Evolutionary conservation across 2,329 filamentous ascomycete genomes (phyloP).

Genomic region (Ophiostoma australiae): DNA sequence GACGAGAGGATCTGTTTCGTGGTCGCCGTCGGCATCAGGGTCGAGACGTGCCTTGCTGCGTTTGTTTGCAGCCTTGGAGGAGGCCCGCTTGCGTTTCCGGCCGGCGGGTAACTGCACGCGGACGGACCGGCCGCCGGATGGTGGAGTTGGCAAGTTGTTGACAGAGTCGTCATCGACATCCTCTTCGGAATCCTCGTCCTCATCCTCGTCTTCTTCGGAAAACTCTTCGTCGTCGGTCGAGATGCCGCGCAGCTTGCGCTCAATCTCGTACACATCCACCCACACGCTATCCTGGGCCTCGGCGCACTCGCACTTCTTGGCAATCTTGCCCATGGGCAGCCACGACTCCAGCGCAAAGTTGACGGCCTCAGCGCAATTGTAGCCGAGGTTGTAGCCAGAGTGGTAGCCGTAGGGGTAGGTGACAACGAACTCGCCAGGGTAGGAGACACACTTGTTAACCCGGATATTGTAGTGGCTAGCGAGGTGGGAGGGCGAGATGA

Average conservation of each 20-base stretch:
- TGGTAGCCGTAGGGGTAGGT: slow-evolving; percentile 98
- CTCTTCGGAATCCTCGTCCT: slow-evolving; percentile 52
- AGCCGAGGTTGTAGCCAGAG: slow-evolving; percentile 94
- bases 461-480: slow-evolving; percentile 88
- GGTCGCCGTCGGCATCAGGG: slow-evolving; percentile 33
- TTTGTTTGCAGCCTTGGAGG: slow-evolving; percentile 14
- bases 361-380: slow-evolving; percentile 97
- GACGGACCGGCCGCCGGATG: slow-evolving; percentile 48
- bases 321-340: slow-evolving; percentile 90
- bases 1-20: slow-evolving; percentile 22
- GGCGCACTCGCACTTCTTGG: slow-evolving; percentile 94
- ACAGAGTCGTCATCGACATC: slow-evolving; percentile 57
- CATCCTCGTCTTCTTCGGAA: slow-evolving; percentile 57
- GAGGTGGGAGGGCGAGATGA: slow-evolving; percentile 86
- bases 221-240: slow-evolving; percentile 61
- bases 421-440: slow-evolving; percentile 96
- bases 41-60: slow-evolving; percentile 14
- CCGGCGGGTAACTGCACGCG: slow-evolving; percentile 45
- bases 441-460: slow-evolving; percentile 91
- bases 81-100: slow-evolving; percentile 64
- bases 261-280: slow-evolving; percentile 94
- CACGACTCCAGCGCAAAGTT: slow-evolving; percentile 96
- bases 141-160: slow-evolving; percentile 56
- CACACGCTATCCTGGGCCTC: slow-evolving; percentile 95
- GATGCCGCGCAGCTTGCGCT: slow-evolving; percentile 87